A percentile compares a stretch with the other conserved stretches of the same genome.
Evolutionary conservation across 441 rosid species (phyloP).

Genomic region (Theobroma grandiflorum): DNA sequence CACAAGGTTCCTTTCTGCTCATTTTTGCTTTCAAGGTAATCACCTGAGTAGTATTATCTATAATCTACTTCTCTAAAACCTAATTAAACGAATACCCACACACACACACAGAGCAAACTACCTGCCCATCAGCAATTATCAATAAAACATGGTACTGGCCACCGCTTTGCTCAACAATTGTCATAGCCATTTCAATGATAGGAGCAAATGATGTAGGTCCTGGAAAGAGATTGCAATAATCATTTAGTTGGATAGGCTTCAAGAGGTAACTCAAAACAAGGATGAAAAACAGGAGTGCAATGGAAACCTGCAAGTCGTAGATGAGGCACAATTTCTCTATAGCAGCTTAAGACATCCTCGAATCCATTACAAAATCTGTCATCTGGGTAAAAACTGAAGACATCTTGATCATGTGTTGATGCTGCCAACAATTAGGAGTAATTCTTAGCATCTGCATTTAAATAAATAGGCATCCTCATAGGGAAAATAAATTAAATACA

Average conservation of each 20-base stretch:
- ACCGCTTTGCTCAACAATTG: slow-evolving; percentile 73
- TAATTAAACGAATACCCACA: too few relatives aligned
- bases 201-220: slow-evolving; percentile 93
- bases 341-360: slow-evolving; percentile 71
- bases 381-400: slow-evolving; percentile 65
- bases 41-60: too few relatives aligned
- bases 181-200: slow-evolving; percentile 80
- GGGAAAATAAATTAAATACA: background rate
- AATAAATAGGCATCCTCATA: background rate
- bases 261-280: slow-evolving; percentile 23
- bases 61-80: too few relatives aligned
- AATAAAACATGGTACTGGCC: slow-evolving; percentile 82
- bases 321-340: slow-evolving; percentile 72
- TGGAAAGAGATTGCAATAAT: slow-evolving; percentile 31
- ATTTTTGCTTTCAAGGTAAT: slow-evolving; percentile 13
- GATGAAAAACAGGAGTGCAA: slow-evolving; percentile 11
- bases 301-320: slow-evolving; percentile 71
- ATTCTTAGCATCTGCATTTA: slow-evolving; percentile 19
- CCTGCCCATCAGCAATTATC: slow-evolving; percentile 92
- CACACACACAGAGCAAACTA: slow-evolving; percentile 28
- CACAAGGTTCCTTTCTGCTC: background rate
- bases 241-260: slow-evolving; percentile 18
- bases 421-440: slow-evolving; percentile 45
- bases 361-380: slow-evolving; percentile 74
- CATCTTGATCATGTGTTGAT: slow-evolving; percentile 81